phyloP scores from a whole-genome alignment of 1,139 yeast genomes.

The Taiozyma sp. region DNA sequence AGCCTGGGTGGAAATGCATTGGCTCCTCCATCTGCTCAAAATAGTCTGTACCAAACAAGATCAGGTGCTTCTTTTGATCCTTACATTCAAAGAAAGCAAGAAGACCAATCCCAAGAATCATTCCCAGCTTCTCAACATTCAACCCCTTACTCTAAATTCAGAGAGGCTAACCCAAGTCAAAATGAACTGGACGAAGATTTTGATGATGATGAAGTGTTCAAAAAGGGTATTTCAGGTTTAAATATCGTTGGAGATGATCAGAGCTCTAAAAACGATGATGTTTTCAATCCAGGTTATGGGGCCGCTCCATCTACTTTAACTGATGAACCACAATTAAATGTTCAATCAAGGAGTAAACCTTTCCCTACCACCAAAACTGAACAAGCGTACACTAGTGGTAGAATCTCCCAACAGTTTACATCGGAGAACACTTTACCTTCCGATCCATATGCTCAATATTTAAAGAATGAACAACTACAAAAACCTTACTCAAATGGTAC shows the following conservation, averaged over 20 bases:
- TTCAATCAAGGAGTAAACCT: slow-evolving; percentile 13
- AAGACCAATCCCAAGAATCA: slow-evolving; percentile 2
- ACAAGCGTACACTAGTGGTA: slow-evolving; percentile 21
- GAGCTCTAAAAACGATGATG: slow-evolving; percentile 8
- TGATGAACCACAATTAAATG: slow-evolving; percentile 6
- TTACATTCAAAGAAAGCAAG: not conserved
- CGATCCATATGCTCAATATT: slow-evolving; percentile 8
- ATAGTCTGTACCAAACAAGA: not conserved
- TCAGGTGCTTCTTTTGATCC: slow-evolving; percentile 1
- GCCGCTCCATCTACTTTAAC: not conserved
- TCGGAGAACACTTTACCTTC: slow-evolving; percentile 6
- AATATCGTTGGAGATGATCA: slow-evolving; percentile 8
- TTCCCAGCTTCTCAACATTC: slow-evolving; percentile 4
- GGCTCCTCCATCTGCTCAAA: not conserved
- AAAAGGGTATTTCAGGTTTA: slow-evolving; percentile 20
- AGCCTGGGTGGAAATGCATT: not conserved
- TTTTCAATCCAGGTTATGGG: slow-evolving; percentile 23
- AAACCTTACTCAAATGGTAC: not conserved
- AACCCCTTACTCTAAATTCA: slow-evolving; percentile 8
- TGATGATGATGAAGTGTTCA: slow-evolving; percentile 23
- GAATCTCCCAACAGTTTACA: slow-evolving; percentile 14
- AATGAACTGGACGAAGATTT: slow-evolving; percentile 22
- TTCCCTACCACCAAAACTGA: slow-evolving; percentile 13
- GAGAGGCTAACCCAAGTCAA: not conserved
- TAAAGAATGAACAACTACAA: not conserved